A percentile compares a stretch with the other conserved stretches of the same genome.
These are phyloP conservation scores for Phytophthora lateralis DNA, from an alignment of 352 stramenopile species.

Conservation along the genomic window DNA sequence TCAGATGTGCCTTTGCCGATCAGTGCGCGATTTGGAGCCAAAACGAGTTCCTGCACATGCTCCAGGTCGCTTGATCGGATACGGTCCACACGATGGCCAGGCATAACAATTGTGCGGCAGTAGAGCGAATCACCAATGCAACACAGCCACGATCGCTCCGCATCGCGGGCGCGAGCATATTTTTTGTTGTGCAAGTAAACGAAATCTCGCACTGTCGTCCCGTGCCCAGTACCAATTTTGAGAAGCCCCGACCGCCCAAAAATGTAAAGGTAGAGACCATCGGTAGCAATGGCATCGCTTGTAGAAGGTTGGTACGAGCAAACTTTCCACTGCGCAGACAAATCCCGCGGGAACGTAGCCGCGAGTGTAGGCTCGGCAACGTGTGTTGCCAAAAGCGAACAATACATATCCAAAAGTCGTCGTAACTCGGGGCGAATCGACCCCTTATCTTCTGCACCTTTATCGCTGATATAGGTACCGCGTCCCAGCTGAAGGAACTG, in stretches of 20 bases:
- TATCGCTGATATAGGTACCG: slow-evolving; percentile 14
- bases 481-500: slow-evolving; percentile 36
- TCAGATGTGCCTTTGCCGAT: slow-evolving; percentile 44
- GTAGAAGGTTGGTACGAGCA: slow-evolving; percentile 63
- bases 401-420: slow-evolving; percentile 37
- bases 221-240: slow-evolving; percentile 75
- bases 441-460: neutral
- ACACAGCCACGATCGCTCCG: slow-evolving; percentile 80
- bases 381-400: slow-evolving; percentile 36
- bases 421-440: slow-evolving; percentile 25
- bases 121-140: slow-evolving; percentile 67
- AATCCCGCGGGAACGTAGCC: slow-evolving; percentile 57
- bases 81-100: slow-evolving; percentile 64
- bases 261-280: slow-evolving; percentile 74
- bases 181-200: slow-evolving; percentile 70
- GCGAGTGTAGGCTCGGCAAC: slow-evolving; percentile 32
- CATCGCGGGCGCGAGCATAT: slow-evolving; percentile 62
- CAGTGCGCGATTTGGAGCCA: slow-evolving; percentile 46
- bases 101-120: slow-evolving; percentile 78
- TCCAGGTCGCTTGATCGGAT: slow-evolving; percentile 50
- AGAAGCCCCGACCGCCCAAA: slow-evolving; percentile 65
- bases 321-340: slow-evolving; percentile 73
- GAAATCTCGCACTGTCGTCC: slow-evolving; percentile 65
- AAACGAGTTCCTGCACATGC: slow-evolving; percentile 59
- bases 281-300: slow-evolving; percentile 73